phyloP scores from a whole-genome alignment of 116 monocot species.

The Thalassia testudinum region DNA sequence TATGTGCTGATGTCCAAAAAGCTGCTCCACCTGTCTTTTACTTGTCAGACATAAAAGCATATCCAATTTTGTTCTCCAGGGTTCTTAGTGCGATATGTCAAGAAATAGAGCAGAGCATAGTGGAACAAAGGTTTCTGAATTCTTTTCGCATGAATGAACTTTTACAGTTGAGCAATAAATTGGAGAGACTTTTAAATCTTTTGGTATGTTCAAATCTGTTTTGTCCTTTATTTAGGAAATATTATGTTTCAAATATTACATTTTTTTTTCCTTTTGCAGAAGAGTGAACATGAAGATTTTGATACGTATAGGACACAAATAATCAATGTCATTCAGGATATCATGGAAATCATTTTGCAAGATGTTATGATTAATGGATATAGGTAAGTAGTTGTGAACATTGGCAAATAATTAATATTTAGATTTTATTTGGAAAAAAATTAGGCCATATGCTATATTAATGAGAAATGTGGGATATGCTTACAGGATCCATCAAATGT shows the following conservation, averaged over 20 bases:
- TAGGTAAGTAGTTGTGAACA: conserved; percentile 17
- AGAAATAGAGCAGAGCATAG: conserved; percentile 33
- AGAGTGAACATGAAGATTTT: conserved; percentile 34
- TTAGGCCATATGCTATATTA: no score
- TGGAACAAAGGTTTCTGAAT: conserved; percentile 28
- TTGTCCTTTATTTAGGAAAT: not conserved
- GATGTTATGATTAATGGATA: conserved; percentile 64
- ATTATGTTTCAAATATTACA: not conserved
- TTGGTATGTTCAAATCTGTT: conserved; percentile 32
- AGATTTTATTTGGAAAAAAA: no score
- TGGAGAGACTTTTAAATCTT: conserved; percentile 69
- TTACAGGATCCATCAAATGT: conserved; percentile 16
- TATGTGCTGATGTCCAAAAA: no score
- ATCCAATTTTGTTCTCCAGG: conserved; percentile 18
- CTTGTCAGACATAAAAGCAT: no score
- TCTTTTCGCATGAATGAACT: conserved; percentile 73
- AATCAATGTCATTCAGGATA: conserved; percentile 91
- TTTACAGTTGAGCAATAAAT: conserved; percentile 64
- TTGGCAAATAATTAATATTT: no score
- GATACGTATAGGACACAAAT: conserved; percentile 49
- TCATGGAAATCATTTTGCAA: conserved; percentile 84
- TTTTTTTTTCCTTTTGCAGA: conserved; percentile 21
- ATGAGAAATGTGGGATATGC: no score
- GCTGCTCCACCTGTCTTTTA: no score
- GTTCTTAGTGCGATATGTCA: conserved; percentile 29